Evolutionary conservation across 306 rosid genomes (phyloP), one percentile per base, ranked within the genome.

Genomic region (Dalbergia cochinchinensis): DNA sequence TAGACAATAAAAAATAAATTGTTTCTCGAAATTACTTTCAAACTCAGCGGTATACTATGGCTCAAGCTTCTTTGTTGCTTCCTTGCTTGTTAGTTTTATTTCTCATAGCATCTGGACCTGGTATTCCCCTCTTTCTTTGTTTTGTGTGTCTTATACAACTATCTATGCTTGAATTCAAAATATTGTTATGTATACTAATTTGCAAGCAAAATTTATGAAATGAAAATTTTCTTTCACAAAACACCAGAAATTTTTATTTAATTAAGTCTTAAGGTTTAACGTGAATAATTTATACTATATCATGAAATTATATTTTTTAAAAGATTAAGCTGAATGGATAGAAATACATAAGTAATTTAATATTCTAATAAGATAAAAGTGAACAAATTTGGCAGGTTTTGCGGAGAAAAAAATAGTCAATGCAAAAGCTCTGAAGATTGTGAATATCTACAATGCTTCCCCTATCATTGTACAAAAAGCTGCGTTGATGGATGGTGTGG

Each of bases 81-180:
- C 13, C 48, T 35, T 15, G 69, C 69, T 64, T 64, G 69, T 9
- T 37, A 15, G 14, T 64, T 37, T 64, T 37, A 37, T 64, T 64
- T 15, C 69, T 64, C 39, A 31, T 64, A 7, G 48, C 69, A 15
- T 64, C 48, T 64, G 69, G 26, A 35, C 35, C 26, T 5, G 31
- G 48, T 64, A 64, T 64, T 35, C 48, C 11, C 26, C 18, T 4
- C 7, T 37, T 6, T 12, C 44, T 62, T 33, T 10, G 3, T 14
- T 63, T 1, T 63, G 12, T 22, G 4, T 59, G 33, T 59, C 15
- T 20, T 59, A 20, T 59, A 59, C 15, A 11, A 20, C 11, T 11
- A 11, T 11, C 5, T 57, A 57, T 3, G 12, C 4, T 57, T 19
- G 62, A 19, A 19, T 19, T 19, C 18, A 11, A 47, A 47, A 11